Percentiles rank a stretch among this genome's conserved stretches.
These are phyloP conservation scores for Aspergillus caelatus DNA, from an alignment of 2,329 filamentous ascomycete species.

Conservation along the genomic window DNA sequence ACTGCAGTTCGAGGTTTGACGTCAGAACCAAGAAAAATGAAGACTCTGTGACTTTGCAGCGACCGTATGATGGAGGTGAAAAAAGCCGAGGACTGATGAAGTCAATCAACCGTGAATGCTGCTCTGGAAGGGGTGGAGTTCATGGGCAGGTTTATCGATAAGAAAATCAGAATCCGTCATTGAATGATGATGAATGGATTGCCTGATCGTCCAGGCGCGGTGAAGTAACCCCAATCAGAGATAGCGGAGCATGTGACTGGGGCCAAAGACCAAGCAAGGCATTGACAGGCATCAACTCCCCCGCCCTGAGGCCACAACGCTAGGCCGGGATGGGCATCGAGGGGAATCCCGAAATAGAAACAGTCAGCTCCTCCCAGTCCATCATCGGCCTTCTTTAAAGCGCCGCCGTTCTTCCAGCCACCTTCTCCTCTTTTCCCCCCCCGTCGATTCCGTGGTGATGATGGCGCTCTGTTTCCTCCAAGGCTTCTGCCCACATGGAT, in stretches of 20 bases:
- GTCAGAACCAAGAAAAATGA: not conserved
- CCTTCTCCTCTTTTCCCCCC: conserved; percentile 21
- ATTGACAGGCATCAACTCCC: conserved; percentile 25
- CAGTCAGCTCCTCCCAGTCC: conserved; percentile 26
- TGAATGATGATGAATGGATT: conserved; percentile 4
- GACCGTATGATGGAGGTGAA: not conserved
- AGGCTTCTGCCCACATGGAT: conserved; percentile 9
- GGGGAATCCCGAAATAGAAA: conserved; percentile 38
- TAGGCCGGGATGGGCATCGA: conserved; percentile 27
- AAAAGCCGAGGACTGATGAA: not conserved
- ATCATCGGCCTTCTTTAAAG: conserved; percentile 24
- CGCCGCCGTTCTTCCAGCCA: conserved; percentile 26
- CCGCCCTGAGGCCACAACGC: conserved; percentile 30
- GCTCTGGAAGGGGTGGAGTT: not conserved
- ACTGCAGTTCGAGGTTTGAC: not conserved
- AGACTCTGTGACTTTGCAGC: not conserved
- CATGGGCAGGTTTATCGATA: conserved; percentile 30
- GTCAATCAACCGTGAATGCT: not conserved
- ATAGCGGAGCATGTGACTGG: conserved; percentile 13
- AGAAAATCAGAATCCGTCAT: conserved; percentile 11
- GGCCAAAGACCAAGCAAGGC: conserved; percentile 4
- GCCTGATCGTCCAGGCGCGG: conserved; percentile 9
- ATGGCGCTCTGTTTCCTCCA: conserved; percentile 17
- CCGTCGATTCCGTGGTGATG: conserved; percentile 9
- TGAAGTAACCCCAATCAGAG: conserved; percentile 3